Evolutionary conservation across 495 filamentous ascomycete genomes (phyloP).

Genomic region (Saxophila tyrrhenica): DNA sequence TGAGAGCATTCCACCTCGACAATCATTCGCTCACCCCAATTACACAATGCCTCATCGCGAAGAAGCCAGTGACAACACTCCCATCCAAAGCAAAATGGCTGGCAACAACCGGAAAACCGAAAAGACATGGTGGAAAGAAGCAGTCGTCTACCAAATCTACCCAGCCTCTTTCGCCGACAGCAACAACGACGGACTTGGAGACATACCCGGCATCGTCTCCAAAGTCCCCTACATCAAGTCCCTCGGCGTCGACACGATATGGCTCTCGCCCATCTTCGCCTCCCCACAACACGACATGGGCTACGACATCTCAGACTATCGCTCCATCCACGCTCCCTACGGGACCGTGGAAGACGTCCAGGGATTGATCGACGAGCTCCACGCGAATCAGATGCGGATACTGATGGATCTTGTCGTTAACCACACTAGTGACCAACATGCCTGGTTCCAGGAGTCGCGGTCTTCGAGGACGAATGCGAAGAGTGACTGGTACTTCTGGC

Average conservation of each 20-base stretch:
- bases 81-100: neutral
- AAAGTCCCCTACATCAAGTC: slow-evolving; percentile 24
- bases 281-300: slow-evolving; percentile 27
- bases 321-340: slow-evolving; percentile 20
- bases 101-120: neutral
- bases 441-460: slow-evolving; percentile 26
- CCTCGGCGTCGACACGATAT: slow-evolving; percentile 24
- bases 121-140: slow-evolving; percentile 25
- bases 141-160: slow-evolving; percentile 26
- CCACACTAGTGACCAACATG: slow-evolving; percentile 25
- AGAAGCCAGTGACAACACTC: neutral
- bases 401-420: slow-evolving; percentile 28
- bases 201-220: slow-evolving; percentile 12
- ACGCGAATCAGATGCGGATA: slow-evolving; percentile 19
- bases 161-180: slow-evolving; percentile 23
- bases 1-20: too few relatives aligned
- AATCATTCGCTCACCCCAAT: too few relatives aligned
- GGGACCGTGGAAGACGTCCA: slow-evolving; percentile 26
- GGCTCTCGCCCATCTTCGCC: slow-evolving; percentile 25
- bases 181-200: slow-evolving; percentile 12
- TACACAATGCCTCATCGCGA: neutral
- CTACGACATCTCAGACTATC: slow-evolving; percentile 27
- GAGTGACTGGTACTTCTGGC: slow-evolving; percentile 28
- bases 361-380: slow-evolving; percentile 18
- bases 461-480: slow-evolving; percentile 22